Evolutionary conservation across 352 stramenopile species (phyloP), one percentile per base, ranked within the genome.

Genomic region (Phytophthora macrochlamydospora): DNA sequence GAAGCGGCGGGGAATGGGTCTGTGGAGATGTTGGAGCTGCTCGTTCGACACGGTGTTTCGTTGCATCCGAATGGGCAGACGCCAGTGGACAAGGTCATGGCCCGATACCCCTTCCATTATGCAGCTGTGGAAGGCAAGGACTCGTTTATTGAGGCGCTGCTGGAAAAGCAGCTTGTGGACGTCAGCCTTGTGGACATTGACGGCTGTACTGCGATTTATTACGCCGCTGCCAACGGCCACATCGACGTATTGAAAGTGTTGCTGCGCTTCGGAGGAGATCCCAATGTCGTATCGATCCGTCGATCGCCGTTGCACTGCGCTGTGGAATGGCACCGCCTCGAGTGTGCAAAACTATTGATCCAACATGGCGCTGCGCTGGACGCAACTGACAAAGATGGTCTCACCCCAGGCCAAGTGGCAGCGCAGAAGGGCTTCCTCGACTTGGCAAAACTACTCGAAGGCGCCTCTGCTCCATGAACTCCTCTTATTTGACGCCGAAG

Each of bases 71-170:
- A 67, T 30, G 76, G 74, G 24, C 59, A 72, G 7, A 71, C 82
- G 6, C 70, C 88, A 59, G 75, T 92, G 3, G 86, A 94, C 59
- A 89, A 86, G 32, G 84, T 94, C 28, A 90, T 91, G 77, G 84
- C 83, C n/a, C 73, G 86, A 29, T 83, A 92, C 54, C 82, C 86
- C 40, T 92, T 94, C 72, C 86, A 94, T 57, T 94, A 92, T 59
- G 86, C 86, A 0, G 83, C 85, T 0, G 82, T 94, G 7, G 86
- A 94, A 51, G 86, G 86, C 49, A 81, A 89, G 32, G 43, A 73
- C 1, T 65, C 62, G 43, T 92, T 94, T 45, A 64, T 91, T 24
- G 55, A 70, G 42, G 72, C 79, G 38, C 67, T 94, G 63, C 66
- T 94, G 38, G 59, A 68, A 7, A 73, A 69, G 13, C 37, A 78